Evolutionary conservation across 2,329 filamentous ascomycete genomes (phyloP).

Genomic region (Dothideomycetes sp.): DNA sequence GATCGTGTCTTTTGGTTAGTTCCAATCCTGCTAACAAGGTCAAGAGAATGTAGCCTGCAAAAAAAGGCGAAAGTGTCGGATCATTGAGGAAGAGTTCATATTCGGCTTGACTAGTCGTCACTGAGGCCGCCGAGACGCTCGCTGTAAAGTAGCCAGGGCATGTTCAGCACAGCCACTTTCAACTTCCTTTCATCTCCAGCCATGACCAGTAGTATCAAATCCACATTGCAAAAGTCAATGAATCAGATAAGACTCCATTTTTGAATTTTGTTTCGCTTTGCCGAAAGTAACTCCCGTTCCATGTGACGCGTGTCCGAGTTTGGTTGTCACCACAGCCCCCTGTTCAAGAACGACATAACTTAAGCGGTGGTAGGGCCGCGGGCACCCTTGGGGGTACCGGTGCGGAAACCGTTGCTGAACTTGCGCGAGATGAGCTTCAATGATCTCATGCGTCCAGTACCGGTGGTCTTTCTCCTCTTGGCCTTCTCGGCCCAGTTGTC

Average conservation of each 20-base stretch:
- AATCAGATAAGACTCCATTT: no score
- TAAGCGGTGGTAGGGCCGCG: constrained; percentile 47
- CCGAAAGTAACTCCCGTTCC: not conserved
- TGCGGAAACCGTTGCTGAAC: constrained; percentile 98
- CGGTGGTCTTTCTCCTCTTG: constrained; percentile 99
- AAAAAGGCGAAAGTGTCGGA: no score
- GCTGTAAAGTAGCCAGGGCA: not conserved
- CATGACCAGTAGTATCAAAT: not conserved
- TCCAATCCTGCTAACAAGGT: no score
- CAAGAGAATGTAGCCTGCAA: no score
- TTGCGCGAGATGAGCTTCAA: constrained; percentile 84
- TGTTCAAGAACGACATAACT: not conserved
- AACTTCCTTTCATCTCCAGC: not conserved
- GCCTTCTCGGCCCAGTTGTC: constrained; percentile 99
- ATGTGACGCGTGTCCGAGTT: no score
- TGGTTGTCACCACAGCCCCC: not conserved
- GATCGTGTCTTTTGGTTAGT: no score
- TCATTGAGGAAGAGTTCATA: not conserved
- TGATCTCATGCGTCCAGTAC: constrained; percentile 90
- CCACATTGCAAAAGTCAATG: not conserved
- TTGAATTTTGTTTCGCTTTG: not conserved
- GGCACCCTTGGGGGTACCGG: constrained; percentile 73
- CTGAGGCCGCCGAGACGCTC: not conserved
- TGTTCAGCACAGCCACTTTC: no score
- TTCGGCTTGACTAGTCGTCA: not conserved